Base-by-base conservation (phyloP, 23 red algal species). In the Gracilaria caudata region DNA sequence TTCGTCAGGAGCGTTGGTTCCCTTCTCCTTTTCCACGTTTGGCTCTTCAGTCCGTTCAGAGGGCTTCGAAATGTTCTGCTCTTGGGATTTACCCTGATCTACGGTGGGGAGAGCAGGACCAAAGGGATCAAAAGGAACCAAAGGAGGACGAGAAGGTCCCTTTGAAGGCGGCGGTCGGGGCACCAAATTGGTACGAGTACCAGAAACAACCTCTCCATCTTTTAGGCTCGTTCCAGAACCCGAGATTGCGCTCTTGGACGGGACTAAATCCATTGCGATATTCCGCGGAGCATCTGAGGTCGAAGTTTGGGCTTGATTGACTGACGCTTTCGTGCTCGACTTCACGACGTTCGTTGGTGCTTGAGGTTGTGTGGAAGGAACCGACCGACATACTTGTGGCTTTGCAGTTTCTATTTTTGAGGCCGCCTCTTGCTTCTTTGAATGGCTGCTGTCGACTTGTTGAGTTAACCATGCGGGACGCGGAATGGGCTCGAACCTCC, bases 41-140 rank as follows among this genome's bases (percentile, higher is more conserved):
- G 61, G 13, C 6, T 66, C 30, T 26, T 66, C 26, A 36, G 6
- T 17, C 61, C 16, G 12, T 66, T 66, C 21, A 16, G 29, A 66
- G 19, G 29, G 1, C 7, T 35, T 36, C 12, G 0, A 8, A 66
- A 33, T 36, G 32, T 35, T 7, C 12, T 3, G 21, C 0, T 36
- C 9, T 36, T 35, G 25, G 9, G 61, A 36, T 7, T 30, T 61
- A 0, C 19, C 19, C 61, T 66, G 35, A 7, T 36, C 61, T 16
- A 14, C 7, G 36, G 32, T 5, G 12, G 11, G 35, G 2, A 17
- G 26, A 36, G 61, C 30, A 37, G 32, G 29, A 2, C 26, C 26
- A 16, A 66, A 66, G 12, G 61, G 61, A 35, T 66, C 61, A 66
- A 66, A 66, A 3, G 61, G 61, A 66, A 66, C 29, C 30, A 66